phyloP scores from a whole-genome alignment of 257 asterid genomes.

The Primulina huaijiensis region DNA sequence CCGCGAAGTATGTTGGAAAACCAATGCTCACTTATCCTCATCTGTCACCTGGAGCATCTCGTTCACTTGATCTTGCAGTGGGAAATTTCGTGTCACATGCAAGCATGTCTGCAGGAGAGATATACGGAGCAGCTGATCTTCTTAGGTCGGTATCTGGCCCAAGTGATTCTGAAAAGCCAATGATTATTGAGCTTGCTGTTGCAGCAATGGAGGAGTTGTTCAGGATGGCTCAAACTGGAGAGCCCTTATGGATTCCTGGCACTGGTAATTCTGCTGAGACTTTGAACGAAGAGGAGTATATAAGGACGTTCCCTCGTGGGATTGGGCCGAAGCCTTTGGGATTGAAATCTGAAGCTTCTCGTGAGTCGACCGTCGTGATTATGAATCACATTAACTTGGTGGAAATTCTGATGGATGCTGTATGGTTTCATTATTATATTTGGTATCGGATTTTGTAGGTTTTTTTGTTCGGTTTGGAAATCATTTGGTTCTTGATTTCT shows the following conservation, averaged over 20 bases:
- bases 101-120: conserved; percentile 39
- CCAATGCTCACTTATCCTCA: conserved; percentile 53
- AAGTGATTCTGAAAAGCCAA: conserved; percentile 57
- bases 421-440: conserved; percentile 8
- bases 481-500: not conserved
- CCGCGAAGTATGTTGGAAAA: conserved; percentile 68
- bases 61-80: conserved; percentile 51
- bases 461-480: not conserved
- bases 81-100: conserved; percentile 45
- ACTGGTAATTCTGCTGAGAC: conserved; percentile 25
- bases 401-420: conserved; percentile 60
- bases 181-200: conserved; percentile 71
- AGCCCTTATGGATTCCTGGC: conserved; percentile 61
- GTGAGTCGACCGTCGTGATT: conserved; percentile 47
- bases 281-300: conserved; percentile 46
- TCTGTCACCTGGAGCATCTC: conserved; percentile 41
- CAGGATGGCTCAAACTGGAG: conserved; percentile 66
- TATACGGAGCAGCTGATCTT: conserved; percentile 50
- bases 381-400: conserved; percentile 49
- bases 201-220: conserved; percentile 83
- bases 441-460: not conserved
- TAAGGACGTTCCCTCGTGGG: conserved; percentile 40
- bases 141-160: conserved; percentile 63
- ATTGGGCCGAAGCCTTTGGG: conserved; percentile 49
- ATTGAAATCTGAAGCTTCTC: conserved; percentile 45